A percentile compares a stretch with the other conserved stretches of the same genome.
phyloP scores from a whole-genome alignment of 2,329 filamentous ascomycete species.

The Albophoma yamanashiensis region DNA sequence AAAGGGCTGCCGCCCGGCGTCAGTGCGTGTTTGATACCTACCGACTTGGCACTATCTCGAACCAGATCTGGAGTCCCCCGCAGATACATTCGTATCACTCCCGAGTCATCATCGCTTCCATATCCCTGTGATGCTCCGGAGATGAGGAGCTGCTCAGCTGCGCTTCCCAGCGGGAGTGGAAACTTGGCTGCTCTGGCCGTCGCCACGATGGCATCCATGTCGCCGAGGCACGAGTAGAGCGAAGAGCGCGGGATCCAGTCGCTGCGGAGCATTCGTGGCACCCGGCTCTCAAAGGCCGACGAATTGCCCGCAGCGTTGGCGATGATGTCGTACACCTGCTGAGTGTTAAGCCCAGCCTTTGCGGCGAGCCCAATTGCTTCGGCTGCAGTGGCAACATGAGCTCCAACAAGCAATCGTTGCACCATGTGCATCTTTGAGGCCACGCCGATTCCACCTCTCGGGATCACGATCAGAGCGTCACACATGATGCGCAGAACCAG shows the following conservation, averaged over 20 bases:
- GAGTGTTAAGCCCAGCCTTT: slow-evolving; percentile 31
- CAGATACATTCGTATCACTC: slow-evolving; percentile 15
- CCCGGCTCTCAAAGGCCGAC: slow-evolving; percentile 49
- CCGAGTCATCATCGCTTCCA: slow-evolving; percentile 16
- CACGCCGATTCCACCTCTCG: slow-evolving; percentile 35
- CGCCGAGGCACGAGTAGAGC: slow-evolving; percentile 23
- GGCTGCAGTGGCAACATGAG: slow-evolving; percentile 38
- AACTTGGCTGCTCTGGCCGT: slow-evolving; percentile 18
- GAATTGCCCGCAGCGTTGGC: slow-evolving; percentile 20
- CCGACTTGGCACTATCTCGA: slow-evolving; percentile 6
- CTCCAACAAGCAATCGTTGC: slow-evolving; percentile 39
- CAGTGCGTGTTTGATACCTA: slow-evolving; percentile 1
- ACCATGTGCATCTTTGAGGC: slow-evolving; percentile 45
- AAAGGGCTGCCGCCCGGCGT: slow-evolving; percentile 10
- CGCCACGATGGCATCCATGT: slow-evolving; percentile 19
- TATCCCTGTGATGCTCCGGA: slow-evolving; percentile 14
- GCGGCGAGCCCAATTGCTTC: slow-evolving; percentile 43
- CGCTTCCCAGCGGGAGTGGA: slow-evolving; percentile 22
- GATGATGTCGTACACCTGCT: slow-evolving; percentile 18
- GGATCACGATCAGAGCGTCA: slow-evolving; percentile 41
- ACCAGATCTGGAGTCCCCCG: slow-evolving; percentile 6
- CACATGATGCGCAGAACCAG: slow-evolving; percentile 46
- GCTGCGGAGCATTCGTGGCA: slow-evolving; percentile 38
- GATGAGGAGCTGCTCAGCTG: slow-evolving; percentile 21
- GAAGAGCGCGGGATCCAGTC: slow-evolving; percentile 30